phyloP scores from a whole-genome alignment of 192 early-diverging fungal genomes.

The Borealophlyctis nickersoniae region DNA sequence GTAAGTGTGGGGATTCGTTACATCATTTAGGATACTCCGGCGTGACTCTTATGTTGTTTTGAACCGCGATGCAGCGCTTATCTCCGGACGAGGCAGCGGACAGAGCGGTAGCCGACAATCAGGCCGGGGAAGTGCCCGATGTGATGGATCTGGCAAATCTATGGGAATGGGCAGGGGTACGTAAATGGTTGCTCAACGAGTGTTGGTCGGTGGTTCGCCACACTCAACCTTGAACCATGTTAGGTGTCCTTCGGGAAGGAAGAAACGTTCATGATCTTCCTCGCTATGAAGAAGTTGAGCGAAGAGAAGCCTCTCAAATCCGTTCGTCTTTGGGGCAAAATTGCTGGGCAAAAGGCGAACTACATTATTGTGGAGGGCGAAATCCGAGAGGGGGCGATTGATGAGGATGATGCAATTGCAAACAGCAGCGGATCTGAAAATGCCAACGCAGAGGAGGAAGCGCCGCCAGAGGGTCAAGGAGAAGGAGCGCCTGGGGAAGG shows the following conservation, averaged over 20 bases:
- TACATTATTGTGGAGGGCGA: constrained; percentile 60
- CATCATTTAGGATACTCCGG: too few species aligned
- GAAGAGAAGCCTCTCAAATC: constrained; percentile 52
- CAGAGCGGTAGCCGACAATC: constrained; percentile 39
- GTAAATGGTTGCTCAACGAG: background rate
- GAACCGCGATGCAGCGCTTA: background rate
- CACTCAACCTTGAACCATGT: background rate
- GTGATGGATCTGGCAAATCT: constrained; percentile 53
- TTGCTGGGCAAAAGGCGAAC: constrained; percentile 33
- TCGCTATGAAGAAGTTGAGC: constrained; percentile 49
- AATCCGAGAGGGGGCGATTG: constrained; percentile 42
- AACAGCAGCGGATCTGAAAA: too few species aligned
- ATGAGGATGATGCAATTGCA: constrained; percentile 45
- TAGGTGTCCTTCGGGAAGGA: constrained; percentile 53
- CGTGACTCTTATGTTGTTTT: too few species aligned
- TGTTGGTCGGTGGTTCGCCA: background rate
- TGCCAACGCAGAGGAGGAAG: constrained; percentile 16
- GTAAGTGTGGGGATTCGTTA: too few species aligned
- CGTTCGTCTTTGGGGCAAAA: constrained; percentile 58
- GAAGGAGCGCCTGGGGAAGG: constrained; percentile 9
- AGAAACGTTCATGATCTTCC: constrained; percentile 56
- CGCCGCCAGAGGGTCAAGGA: constrained; percentile 13
- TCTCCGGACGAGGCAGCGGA: constrained; percentile 17
- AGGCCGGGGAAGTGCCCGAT: constrained; percentile 54
- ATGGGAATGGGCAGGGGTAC: constrained; percentile 63